Percentiles rank a stretch among this genome's conserved stretches.
Conservation (phyloP, 2,329 filamentous ascomycete genomes). For the Penicillium sp. region DNA sequence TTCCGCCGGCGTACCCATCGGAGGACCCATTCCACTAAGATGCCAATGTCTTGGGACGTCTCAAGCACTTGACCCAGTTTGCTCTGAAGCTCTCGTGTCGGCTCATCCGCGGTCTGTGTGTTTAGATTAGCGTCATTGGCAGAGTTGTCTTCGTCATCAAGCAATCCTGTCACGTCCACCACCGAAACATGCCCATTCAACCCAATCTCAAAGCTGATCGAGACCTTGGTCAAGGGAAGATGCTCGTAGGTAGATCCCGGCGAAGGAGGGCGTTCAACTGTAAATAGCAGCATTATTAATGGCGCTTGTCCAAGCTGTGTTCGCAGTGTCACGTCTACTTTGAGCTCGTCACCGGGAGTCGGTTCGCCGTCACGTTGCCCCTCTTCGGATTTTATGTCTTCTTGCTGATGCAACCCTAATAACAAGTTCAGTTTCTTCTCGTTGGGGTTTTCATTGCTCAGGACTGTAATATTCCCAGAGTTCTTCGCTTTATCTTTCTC, state of each 20-base stretch:
- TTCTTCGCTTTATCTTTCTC: slow-evolving; percentile 19
- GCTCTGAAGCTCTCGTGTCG: slow-evolving; percentile 32
- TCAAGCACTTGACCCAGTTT: slow-evolving; percentile 47
- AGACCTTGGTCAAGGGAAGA: slow-evolving; percentile 30
- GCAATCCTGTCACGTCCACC: slow-evolving; percentile 42
- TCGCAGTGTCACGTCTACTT: slow-evolving; percentile 45
- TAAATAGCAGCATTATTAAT: slow-evolving; percentile 44
- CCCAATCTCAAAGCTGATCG: slow-evolving; percentile 46
- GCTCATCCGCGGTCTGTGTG: slow-evolving; percentile 25
- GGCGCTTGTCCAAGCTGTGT: slow-evolving; percentile 45
- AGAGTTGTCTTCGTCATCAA: slow-evolving; percentile 24
- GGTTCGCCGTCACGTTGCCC: slow-evolving; percentile 3
- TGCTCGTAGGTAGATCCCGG: slow-evolving; percentile 16
- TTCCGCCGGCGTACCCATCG: slow-evolving; percentile 40
- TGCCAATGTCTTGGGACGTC: slow-evolving; percentile 50
- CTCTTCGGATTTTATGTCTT: slow-evolving; percentile 7
- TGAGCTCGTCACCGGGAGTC: slow-evolving; percentile 32
- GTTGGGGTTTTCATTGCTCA: slow-evolving; percentile 49
- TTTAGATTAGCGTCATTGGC: slow-evolving; percentile 22
- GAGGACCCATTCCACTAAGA: slow-evolving; percentile 51
- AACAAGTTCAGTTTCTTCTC: slow-evolving; percentile 63
- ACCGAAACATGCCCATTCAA: slow-evolving; percentile 48
- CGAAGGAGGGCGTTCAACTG: slow-evolving; percentile 25
- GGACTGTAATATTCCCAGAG: slow-evolving; percentile 27
- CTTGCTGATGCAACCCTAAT: slow-evolving; percentile 29